Percentiles rank a stretch among this genome's conserved stretches.
These are phyloP conservation scores for Botrytis elliptica DNA, from an alignment of 2,329 filamentous ascomycete genomes.

Conservation along the genomic window DNA sequence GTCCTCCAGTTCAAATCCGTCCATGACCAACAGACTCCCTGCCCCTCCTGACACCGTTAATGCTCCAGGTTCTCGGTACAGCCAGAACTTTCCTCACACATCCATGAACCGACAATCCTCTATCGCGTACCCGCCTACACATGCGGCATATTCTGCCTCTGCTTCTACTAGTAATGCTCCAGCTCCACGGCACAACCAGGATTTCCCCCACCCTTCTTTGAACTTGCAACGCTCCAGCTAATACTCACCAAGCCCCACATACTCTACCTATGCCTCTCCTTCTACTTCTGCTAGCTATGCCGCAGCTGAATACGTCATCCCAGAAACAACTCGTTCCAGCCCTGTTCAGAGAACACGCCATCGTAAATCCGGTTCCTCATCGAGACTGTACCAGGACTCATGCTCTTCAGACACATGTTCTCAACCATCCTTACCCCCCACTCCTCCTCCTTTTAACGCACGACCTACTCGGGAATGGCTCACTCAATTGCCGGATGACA, in stretches of 20 bases:
- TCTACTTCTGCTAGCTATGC: background rate
- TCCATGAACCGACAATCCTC: background rate
- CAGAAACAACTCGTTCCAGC: no score
- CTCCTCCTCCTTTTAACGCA: rapidly evolving
- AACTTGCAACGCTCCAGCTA: background rate
- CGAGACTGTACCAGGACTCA: background rate
- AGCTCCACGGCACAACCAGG: background rate
- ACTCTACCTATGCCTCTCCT: background rate
- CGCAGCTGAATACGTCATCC: background rate
- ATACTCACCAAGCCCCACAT: background rate
- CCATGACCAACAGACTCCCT: background rate
- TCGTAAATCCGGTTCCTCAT: rapidly evolving
- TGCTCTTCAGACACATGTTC: background rate
- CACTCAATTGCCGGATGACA: background rate
- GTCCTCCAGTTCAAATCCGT: no score
- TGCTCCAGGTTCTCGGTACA: background rate
- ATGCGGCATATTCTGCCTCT: background rate
- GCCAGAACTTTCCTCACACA: background rate
- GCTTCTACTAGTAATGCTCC: background rate
- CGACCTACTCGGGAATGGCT: no score
- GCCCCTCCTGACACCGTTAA: background rate
- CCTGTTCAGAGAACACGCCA: no score
- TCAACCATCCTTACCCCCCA: background rate
- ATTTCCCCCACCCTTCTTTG: background rate
- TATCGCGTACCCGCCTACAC: background rate